Conservation (phyloP, 805 yeast genomes). For the Spathaspora boniae region DNA sequence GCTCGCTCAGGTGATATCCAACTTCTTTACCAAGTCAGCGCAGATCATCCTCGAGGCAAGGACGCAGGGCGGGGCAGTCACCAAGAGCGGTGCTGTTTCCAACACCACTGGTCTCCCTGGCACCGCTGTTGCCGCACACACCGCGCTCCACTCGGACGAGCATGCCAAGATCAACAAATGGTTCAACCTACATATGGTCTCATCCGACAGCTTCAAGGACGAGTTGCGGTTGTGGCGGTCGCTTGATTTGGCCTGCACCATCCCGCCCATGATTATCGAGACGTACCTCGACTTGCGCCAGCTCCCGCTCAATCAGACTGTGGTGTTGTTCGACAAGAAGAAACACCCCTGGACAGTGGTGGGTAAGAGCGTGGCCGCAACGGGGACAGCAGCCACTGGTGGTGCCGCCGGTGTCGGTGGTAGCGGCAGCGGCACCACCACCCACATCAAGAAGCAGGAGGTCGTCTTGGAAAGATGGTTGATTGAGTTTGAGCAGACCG, state of each 20-base stretch:
- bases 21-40: conserved; percentile 60
- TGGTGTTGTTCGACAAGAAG: conserved; percentile 55
- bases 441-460: conserved; percentile 56
- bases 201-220: conserved; percentile 39
- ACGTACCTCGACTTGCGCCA: conserved; percentile 68
- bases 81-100: conserved; percentile 8
- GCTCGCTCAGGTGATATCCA: conserved; percentile 34
- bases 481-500: conserved; percentile 64
- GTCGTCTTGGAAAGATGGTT: conserved; percentile 95
- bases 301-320: conserved; percentile 52
- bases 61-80: conserved; percentile 19
- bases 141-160: conserved; percentile 10
- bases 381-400: conserved; percentile 53
- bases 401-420: conserved; percentile 14
- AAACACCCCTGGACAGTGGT: conserved; percentile 52
- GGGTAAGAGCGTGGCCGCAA: no score
- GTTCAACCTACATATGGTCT: conserved; percentile 54
- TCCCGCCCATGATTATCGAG: conserved; percentile 86
- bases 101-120: background rate
- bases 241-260: conserved; percentile 36
- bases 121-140: conserved; percentile 1
- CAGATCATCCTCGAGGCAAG: conserved; percentile 53
- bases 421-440: background rate
- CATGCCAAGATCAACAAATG: conserved; percentile 49
- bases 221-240: conserved; percentile 62